Conservation (phyloP, 2,329 filamentous ascomycete genomes). For the Xylaria digitata region DNA sequence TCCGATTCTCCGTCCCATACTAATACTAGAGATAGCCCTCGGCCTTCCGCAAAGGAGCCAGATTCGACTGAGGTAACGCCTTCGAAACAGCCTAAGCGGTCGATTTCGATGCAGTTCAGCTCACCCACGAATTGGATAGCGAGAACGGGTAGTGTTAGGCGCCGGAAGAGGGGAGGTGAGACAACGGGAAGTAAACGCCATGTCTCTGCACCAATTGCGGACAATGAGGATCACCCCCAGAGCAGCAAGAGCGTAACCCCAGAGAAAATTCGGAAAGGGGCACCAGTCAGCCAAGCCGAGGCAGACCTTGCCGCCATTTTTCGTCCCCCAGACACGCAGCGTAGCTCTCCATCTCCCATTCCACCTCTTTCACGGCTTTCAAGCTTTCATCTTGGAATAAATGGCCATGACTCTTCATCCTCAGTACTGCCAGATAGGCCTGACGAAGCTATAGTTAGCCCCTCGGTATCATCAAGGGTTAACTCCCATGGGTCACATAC, state of each 20-base stretch:
- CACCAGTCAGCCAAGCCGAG: slow-evolving; percentile 47
- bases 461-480: slow-evolving; percentile 42
- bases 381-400: slow-evolving; percentile 65
- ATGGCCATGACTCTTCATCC: slow-evolving; percentile 59
- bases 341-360: slow-evolving; percentile 66
- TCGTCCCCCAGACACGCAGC: slow-evolving; percentile 51
- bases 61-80: slow-evolving; percentile 54
- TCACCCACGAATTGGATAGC: slow-evolving; percentile 68
- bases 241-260: slow-evolving; percentile 44
- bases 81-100: slow-evolving; percentile 61
- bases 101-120: slow-evolving; percentile 70
- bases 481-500: slow-evolving; percentile 47
- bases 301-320: slow-evolving; percentile 49
- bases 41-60: slow-evolving; percentile 42
- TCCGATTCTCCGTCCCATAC: slow-evolving; percentile 16
- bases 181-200: slow-evolving; percentile 60
- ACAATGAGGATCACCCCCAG: slow-evolving; percentile 43
- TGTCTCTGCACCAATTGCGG: slow-evolving; percentile 62
- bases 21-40: slow-evolving; percentile 44
- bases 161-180: slow-evolving; percentile 62
- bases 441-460: slow-evolving; percentile 39
- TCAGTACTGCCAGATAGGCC: slow-evolving; percentile 52
- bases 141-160: slow-evolving; percentile 66
- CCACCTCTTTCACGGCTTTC: slow-evolving; percentile 66
- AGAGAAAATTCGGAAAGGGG: slow-evolving; percentile 45